Percentiles rank a stretch among this genome's conserved stretches.
phyloP scores from a whole-genome alignment of 495 filamentous ascomycete species.

The Mytilinidion resinicola region DNA sequence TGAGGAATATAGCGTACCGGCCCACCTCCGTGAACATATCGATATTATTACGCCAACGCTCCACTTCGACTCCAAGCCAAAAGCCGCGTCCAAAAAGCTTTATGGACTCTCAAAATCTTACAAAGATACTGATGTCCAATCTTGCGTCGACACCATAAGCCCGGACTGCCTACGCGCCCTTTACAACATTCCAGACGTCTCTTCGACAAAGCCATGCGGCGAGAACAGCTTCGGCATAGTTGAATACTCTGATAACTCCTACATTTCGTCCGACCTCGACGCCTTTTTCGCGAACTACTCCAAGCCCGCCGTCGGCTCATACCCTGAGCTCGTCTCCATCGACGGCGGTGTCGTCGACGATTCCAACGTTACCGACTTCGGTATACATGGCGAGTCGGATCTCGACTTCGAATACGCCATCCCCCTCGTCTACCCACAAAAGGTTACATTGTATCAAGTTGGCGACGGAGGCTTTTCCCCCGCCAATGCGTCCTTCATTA shows the following conservation, averaged over 20 bases:
- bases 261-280: conserved; percentile 49
- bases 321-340: conserved; percentile 40
- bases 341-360: conserved; percentile 38
- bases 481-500: background rate
- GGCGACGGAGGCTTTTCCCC: conserved; percentile 47
- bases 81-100: conserved; percentile 6
- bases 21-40: conserved; percentile 32
- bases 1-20: conserved; percentile 31
- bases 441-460: conserved; percentile 51
- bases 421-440: conserved; percentile 53
- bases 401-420: conserved; percentile 49
- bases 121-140: conserved; percentile 31
- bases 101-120: background rate
- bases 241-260: conserved; percentile 45
- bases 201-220: conserved; percentile 28
- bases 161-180: conserved; percentile 50
- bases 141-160: conserved; percentile 45
- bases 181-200: conserved; percentile 45
- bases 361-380: conserved; percentile 28
- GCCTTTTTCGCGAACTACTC: conserved; percentile 52
- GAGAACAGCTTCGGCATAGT: conserved; percentile 51
- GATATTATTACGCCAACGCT: conserved; percentile 36
- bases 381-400: conserved; percentile 43
- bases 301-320: conserved; percentile 40
- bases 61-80: conserved; percentile 33